These are phyloP conservation scores for Trametes sp. DNA, from an alignment of 1,284 basidiomycete species.

Conservation along the genomic window DNA sequence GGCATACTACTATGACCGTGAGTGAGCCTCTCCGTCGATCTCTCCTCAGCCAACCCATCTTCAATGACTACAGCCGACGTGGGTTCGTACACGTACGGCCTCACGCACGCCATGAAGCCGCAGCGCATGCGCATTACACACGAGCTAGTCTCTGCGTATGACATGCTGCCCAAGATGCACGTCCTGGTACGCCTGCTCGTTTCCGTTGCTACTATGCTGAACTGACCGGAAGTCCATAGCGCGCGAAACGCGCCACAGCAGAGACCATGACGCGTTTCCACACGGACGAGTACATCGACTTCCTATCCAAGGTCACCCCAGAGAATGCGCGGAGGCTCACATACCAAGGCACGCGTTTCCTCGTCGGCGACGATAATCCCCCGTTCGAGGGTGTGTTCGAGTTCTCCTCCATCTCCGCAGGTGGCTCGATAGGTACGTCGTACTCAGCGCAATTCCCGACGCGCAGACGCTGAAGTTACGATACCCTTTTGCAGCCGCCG, in stretches of 20 bases:
- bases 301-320: constrained; percentile 87
- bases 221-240: constrained; percentile 50
- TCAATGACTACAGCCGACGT: constrained; percentile 64
- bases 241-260: constrained; percentile 82
- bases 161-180: constrained; percentile 91
- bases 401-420: constrained; percentile 96
- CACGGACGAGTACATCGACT: constrained; percentile 97
- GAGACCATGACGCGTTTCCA: constrained; percentile 93
- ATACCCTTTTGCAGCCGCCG: constrained; percentile 67
- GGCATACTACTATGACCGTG: constrained; percentile 37
- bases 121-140: constrained; percentile 94
- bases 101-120: constrained; percentile 95
- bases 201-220: background rate
- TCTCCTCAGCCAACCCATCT: background rate
- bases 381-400: constrained; percentile 97
- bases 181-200: constrained; percentile 58
- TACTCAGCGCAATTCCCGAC: background rate
- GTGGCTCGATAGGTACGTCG: constrained; percentile 83
- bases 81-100: constrained; percentile 86
- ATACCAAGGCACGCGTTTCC: constrained; percentile 82
- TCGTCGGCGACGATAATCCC: constrained; percentile 95
- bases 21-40: background rate
- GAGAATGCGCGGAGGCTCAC: constrained; percentile 89
- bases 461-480: background rate
- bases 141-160: constrained; percentile 90